Evolutionary conservation across 1,139 yeast genomes (phyloP).

Genomic region (Nematodospora anomalae): DNA sequence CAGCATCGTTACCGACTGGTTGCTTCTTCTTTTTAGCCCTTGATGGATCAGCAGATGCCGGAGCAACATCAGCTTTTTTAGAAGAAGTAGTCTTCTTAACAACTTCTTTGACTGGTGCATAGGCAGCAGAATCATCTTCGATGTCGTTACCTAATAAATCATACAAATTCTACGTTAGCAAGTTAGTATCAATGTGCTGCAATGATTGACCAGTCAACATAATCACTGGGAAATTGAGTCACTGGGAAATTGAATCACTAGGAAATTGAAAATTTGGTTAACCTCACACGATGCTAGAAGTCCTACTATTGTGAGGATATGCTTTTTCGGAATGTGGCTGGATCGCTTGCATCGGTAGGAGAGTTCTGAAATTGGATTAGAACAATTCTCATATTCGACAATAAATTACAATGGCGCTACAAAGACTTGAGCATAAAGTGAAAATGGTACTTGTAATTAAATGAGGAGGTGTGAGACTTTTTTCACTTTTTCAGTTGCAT

Average conservation of each 20-base stretch:
- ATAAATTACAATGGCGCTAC: no score
- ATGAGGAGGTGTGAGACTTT: no score
- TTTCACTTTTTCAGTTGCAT: no score
- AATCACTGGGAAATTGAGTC: not conserved
- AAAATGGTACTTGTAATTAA: no score
- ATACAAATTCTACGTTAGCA: slow-evolving; percentile 40
- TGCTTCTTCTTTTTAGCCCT: slow-evolving; percentile 79
- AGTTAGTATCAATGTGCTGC: slow-evolving; percentile 5
- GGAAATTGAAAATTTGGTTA: not conserved
- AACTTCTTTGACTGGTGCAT: slow-evolving; percentile 64
- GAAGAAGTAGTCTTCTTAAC: slow-evolving; percentile 84
- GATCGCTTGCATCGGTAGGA: no score
- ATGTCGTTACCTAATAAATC: slow-evolving; percentile 73
- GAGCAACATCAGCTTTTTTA: slow-evolving; percentile 85
- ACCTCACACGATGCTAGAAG: not conserved
- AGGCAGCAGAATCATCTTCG: slow-evolving; percentile 55
- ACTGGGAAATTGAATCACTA: not conserved
- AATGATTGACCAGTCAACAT: no score
- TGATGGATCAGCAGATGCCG: slow-evolving; percentile 78
- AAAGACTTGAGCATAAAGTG: no score
- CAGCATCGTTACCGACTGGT: slow-evolving; percentile 88
- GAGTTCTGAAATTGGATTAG: no score
- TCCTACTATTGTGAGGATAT: not conserved
- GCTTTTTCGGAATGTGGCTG: not conserved
- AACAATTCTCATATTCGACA: no score